These are phyloP conservation scores for Pinus taeda DNA, from an alignment of 75 land plant genomes.

Conservation along the genomic window DNA sequence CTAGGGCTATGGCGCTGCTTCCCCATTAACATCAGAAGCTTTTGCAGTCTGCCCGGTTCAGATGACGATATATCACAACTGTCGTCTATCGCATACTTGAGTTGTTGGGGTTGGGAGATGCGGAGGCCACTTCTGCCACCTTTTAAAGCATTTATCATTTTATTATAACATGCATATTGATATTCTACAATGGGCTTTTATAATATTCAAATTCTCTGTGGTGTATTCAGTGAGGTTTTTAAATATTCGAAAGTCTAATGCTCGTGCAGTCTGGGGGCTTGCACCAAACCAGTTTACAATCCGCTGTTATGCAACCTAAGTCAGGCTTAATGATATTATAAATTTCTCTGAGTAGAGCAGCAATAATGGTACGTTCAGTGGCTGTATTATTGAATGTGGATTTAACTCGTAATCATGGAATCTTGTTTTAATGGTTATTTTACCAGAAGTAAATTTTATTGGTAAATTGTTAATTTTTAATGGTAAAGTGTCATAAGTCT, in stretches of 20 bases:
- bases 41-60: not conserved
- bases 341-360: no score
- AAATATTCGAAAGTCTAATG: not conserved
- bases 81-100: not conserved
- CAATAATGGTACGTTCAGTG: no score
- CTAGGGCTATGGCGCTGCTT: not conserved
- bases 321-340: no score
- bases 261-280: not conserved
- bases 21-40: not conserved
- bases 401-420: no score
- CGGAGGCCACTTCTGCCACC: not conserved
- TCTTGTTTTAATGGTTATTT: no score
- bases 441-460: no score
- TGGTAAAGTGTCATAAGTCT: no score
- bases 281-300: not conserved
- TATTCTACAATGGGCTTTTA: not conserved
- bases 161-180: no score
- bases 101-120: not conserved
- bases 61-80: not conserved
- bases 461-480: no score
- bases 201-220: no score
- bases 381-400: no score
- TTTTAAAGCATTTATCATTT: not conserved
- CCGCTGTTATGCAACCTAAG: no score
- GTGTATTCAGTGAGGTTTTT: not conserved